Conservation (phyloP, 176 grass and related monocot species). For the Melocanna baccifera region DNA sequence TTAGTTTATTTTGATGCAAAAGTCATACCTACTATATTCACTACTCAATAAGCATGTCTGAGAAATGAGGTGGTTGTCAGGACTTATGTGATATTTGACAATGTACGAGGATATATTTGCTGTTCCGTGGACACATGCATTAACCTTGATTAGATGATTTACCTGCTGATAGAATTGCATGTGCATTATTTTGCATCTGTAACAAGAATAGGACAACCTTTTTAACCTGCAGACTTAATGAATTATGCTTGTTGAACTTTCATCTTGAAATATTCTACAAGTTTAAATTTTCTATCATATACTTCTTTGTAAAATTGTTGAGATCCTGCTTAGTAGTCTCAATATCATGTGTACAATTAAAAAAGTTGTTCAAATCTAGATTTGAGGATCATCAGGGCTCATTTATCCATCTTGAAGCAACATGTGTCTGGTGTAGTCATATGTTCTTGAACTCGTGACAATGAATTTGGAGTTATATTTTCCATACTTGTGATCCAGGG, state of each 20-base stretch:
- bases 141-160: neutral
- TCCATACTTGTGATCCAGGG: constrained; percentile 47
- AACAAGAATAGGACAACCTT: neutral
- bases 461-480: neutral
- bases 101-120: neutral
- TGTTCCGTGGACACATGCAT: neutral
- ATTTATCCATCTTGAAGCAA: constrained; percentile 21
- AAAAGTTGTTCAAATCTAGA: neutral
- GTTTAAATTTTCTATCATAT: neutral
- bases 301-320: neutral
- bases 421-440: neutral
- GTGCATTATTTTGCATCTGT: neutral
- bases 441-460: neutral
- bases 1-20: neutral
- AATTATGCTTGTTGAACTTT: neutral
- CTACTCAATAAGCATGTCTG: neutral
- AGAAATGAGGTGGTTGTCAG: neutral
- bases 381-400: constrained; percentile 8
- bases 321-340: constrained; percentile 3
- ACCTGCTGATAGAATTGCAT: neutral
- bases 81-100: neutral
- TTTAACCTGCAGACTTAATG: constrained; percentile 2
- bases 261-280: neutral
- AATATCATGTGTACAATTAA: neutral
- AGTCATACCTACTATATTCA: neutral